Base-by-base conservation (phyloP, 2,329 filamentous ascomycete genomes). In the Ilyonectria destructans region DNA sequence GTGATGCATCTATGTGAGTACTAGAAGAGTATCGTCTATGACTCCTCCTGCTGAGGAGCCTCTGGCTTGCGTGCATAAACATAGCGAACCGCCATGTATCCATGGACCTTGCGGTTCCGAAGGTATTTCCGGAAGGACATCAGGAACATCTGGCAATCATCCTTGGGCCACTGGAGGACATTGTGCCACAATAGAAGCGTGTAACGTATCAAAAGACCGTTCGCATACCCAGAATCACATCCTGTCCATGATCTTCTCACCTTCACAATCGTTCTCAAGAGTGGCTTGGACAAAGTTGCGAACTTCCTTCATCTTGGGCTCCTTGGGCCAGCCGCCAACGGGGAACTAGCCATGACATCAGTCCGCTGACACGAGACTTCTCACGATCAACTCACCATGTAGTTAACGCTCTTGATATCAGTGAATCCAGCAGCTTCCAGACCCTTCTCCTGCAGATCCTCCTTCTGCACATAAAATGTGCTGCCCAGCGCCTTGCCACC, bases 241-340 rank as follows among this genome's bases (percentile, higher is more conserved):
- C n/a, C n/a, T n/a, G n/a, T n/a, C n/a, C n/a, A n/a, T n/a, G n/a
- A n/a, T n/a, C n/a, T n/a, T n/a, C 48, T 40, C 58, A 58, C 71
- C 72, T 46, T 74, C 72, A 2, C 71, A 26, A 12, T 74, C 72
- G 6, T 74, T 74, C 8, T 74, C 72, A 10, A 74, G n/a, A 2
- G 54, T 71, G 1, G 71, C 51, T 2, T 65, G 62, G 8, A 74
- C 64, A n/a, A 69, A 72, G 4, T 49, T 62, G 0, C 71, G 71
- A 0, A 74, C 64, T 6, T 74, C 60, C 4, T 62, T 62, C 19
- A 72, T 58, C 6, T 62, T 68, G 15, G 65, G 31, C 0, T 74
- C 69, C 8, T 69, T 71, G 4, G 72, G 62, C 72, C 72, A 74
- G 10, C 67, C 71, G 0, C 71, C 71, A 0, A 74, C 61, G 0